These are phyloP conservation scores for Pulveroboletus ravenelii DNA, from an alignment of 768 basidiomycete genomes.

Conservation along the genomic window DNA sequence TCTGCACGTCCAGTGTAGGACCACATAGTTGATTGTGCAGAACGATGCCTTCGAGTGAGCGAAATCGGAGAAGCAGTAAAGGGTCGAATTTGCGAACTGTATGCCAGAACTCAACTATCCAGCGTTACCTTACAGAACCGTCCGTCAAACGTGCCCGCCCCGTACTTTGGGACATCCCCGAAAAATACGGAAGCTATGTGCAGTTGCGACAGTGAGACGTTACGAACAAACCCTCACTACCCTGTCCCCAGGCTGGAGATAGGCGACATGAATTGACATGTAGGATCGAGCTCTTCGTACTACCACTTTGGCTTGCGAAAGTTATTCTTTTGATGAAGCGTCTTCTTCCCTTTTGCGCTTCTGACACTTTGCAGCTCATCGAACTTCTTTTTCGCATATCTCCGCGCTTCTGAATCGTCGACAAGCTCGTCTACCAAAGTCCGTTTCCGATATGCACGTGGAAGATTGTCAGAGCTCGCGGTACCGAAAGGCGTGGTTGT, in stretches of 20 bases:
- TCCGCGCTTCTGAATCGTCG: conserved; percentile 79
- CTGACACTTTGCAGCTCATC: conserved; percentile 66
- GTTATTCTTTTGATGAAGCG: conserved; percentile 60
- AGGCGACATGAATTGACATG: conserved; percentile 6
- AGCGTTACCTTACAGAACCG: conserved; percentile 9
- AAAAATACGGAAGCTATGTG: neutral
- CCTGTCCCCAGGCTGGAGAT: conserved; percentile 1
- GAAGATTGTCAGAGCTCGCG: conserved; percentile 65
- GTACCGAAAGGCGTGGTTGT: conserved; percentile 69
- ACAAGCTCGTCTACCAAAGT: conserved; percentile 86
- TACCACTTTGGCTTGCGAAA: conserved; percentile 69
- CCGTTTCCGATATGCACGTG: conserved; percentile 66
- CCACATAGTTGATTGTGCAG: neutral
- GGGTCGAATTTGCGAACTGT: conserved; percentile 2
- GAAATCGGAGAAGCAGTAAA: conserved; percentile 11
- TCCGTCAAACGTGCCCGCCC: neutral
- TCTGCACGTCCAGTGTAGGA: neutral
- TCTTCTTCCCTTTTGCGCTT: conserved; percentile 66
- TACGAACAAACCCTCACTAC: neutral
- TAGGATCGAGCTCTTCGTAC: conserved; percentile 10
- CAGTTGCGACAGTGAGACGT: too few species aligned
- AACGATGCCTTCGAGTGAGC: conserved; percentile 7
- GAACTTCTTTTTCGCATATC: conserved; percentile 92
- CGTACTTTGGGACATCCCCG: neutral
- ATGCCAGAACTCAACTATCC: neutral